Base-by-base conservation (phyloP, 2,329 filamentous ascomycete species). In the Trichophyton rubrum region DNA sequence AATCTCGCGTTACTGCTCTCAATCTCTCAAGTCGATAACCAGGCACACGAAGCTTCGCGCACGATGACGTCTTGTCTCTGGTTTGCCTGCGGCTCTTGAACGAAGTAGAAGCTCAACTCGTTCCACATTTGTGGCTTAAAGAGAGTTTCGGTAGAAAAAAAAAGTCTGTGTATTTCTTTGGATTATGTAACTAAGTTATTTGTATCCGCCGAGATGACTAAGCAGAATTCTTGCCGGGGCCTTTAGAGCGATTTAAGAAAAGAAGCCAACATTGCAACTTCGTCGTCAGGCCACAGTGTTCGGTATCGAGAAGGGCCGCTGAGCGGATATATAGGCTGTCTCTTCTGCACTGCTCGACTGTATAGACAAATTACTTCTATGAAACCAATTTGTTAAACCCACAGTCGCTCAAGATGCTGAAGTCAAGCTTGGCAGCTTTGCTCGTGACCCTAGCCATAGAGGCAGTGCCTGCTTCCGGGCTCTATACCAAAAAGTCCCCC, bases 401-500 rank as follows among this genome's bases (percentile, higher is more conserved):
- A 22, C 40, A 30, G 24, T 30, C 41, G 47, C 58, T 62, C 64
- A 68, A 60, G 30, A 75, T 73, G 70, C 65, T 73, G 63, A 69
- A 67, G 57, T 67, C 68, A 58, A 68, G 67, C 70, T 84, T 70
- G 75, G 65, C 68, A 55, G 64, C 72, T 56, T 81, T 69, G 78
- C 82, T 68, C 76, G 80, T 66, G 63, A 78, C 82, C 62, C 83
- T 84, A 62, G 75, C 89, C 56, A 77, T 93, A 64, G 81, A 87
- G 63, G 80, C 83, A 60, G 71, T 88, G 58, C 83, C 87, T 33
- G 80, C 80, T 58, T 81, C 81, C 53, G 64, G 59, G 61, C 74
- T 99, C 62, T 99, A 99, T 77, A 77, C 84, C 62, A 95, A 92
- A 77, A 88, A 81, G 72, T 96, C 91, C 1, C 85, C 89, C 11